phyloP scores from a whole-genome alignment of 2,329 filamentous ascomycete species.

The Camptophora hylomeconis region DNA sequence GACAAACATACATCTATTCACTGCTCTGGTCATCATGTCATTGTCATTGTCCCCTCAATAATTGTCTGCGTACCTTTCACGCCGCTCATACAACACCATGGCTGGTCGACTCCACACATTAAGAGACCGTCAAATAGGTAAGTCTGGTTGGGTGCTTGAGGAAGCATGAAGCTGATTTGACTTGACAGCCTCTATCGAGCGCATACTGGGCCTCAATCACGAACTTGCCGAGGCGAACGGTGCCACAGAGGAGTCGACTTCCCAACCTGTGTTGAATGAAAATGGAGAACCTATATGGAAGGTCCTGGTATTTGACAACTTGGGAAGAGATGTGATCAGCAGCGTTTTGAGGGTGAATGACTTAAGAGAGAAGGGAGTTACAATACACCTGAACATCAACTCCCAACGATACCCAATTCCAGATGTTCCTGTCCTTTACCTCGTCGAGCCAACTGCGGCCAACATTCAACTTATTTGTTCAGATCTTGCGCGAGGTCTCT shows the following conservation, averaged over 20 bases:
- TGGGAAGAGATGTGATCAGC: constrained; percentile 89
- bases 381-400: constrained; percentile 85
- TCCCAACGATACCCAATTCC: constrained; percentile 78
- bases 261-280: constrained; percentile 52
- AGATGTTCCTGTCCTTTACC: constrained; percentile 89
- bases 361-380: constrained; percentile 84
- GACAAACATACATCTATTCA: too few relatives aligned
- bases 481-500: constrained; percentile 77
- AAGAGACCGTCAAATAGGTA: constrained; percentile 61
- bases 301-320: constrained; percentile 85
- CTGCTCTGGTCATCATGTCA: too few relatives aligned
- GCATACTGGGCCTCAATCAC: constrained; percentile 90
- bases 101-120: constrained; percentile 36
- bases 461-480: constrained; percentile 74
- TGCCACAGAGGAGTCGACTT: constrained; percentile 4
- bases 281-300: constrained; percentile 89
- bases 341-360: constrained; percentile 91
- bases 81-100: constrained; percentile 7
- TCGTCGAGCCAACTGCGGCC: constrained; percentile 73
- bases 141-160: constrained; percentile 17
- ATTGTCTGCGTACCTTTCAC: too few relatives aligned
- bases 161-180: background rate
- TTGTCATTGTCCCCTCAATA: too few relatives aligned
- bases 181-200: constrained; percentile 69
- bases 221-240: constrained; percentile 36